Conservation (phyloP, 345 rosid species). For the Eucalyptus microcorys region DNA sequence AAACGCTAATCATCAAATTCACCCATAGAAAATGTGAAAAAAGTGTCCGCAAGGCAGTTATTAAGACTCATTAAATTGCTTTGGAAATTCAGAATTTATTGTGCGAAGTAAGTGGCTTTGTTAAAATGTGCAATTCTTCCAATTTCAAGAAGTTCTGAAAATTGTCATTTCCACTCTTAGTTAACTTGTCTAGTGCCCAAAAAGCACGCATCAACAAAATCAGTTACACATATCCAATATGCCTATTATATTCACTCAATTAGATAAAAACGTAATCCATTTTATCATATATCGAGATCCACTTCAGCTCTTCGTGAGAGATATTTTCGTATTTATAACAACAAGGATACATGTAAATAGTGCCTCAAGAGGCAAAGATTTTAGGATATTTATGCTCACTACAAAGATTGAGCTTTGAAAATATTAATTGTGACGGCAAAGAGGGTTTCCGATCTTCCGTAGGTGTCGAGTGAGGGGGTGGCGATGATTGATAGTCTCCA, state of each 20-base stretch:
- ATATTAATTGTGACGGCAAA: fast-evolving
- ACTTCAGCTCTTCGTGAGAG: background rate
- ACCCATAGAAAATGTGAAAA: background rate
- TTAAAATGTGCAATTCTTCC: background rate
- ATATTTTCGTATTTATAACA: fast-evolving
- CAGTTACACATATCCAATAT: background rate
- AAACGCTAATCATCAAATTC: background rate
- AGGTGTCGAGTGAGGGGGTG: no score
- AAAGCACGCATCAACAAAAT: background rate
- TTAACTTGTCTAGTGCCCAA: background rate
- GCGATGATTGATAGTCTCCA: background rate
- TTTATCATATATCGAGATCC: background rate
- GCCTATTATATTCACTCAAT: background rate
- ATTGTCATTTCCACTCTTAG: background rate
- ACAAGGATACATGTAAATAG: background rate
- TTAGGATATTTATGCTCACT: background rate
- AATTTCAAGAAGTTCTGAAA: background rate
- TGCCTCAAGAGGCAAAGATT: background rate
- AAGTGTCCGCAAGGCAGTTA: background rate
- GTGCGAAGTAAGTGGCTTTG: background rate
- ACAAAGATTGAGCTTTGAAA: background rate
- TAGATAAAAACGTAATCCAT: fast-evolving
- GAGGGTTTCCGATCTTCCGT: no score
- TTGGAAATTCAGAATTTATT: background rate
- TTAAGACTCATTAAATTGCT: background rate